Evolutionary conservation across 208 protist genomes (phyloP), one percentile per base, ranked within the genome.

Genomic region (Acanthamoeba healyi): DNA sequence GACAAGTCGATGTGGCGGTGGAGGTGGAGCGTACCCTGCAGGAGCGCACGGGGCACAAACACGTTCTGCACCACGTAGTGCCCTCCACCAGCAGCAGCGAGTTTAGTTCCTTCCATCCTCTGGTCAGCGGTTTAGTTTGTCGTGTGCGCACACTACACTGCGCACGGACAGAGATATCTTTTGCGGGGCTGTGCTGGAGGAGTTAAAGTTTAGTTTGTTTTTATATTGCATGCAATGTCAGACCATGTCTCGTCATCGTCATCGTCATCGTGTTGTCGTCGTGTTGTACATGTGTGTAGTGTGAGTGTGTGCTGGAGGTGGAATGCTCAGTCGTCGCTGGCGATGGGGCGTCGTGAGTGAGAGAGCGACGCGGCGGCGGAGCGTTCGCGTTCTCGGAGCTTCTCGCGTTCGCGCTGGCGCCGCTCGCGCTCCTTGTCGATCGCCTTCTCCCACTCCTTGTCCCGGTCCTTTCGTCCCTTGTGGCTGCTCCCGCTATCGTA

Each of bases 401-500:
- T 51, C 74, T 84, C 74, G 46, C 74, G 74, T 22, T 84, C 74
- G 46, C 74, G 74, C 74, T 84, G 74, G 32, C 74, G 74, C 19
- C 74, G 74, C 29, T 84, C 74, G 42, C 74, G 74, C 32, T 84
- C 74, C 74, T 56, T 49, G 46, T 84, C 74, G 44, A 84, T 84
- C 19, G 74, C 74, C 74, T 84, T 84, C 42, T 84, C 74, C 74
- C 74, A 84, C 38, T 84, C 74, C 74, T 56, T 49, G 46, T 84
- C 74, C 19, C 74, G 74, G 44, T 84, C 74, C 44, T 7, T 49
- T 29, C 74, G 74, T 2, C n/a, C 74, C 74, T 84, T 84, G 14
- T 12, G 10, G 74, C 42, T 32, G 42, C 74, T 22, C 42, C 7
- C 74, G 14, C 44, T 24, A 19, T 46, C 36, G 36, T 36, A 24